A percentile compares a stretch with the other conserved stretches of the same genome.
Conservation (phyloP, 139 green algal genomes). For the Penium margaritaceum region DNA sequence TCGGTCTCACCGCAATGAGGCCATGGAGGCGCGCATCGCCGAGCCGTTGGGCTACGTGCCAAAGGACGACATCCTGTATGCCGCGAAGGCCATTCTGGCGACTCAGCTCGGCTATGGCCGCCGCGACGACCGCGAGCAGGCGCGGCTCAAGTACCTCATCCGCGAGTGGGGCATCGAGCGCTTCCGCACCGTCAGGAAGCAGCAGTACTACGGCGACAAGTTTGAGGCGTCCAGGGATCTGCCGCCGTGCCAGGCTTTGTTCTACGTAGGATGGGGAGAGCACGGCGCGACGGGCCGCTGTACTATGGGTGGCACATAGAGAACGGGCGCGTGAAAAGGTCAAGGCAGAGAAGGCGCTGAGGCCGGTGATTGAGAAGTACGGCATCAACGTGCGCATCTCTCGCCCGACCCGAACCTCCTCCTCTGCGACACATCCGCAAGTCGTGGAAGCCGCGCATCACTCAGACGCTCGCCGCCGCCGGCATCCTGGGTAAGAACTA, state of each 20-base stretch:
- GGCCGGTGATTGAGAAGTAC: slow-evolving; percentile 53
- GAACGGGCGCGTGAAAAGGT: slow-evolving; percentile 66
- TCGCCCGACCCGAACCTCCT: slow-evolving; percentile 80
- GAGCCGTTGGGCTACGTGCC: slow-evolving; percentile 84
- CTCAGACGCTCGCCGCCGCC: slow-evolving; percentile 19
- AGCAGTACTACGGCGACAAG: slow-evolving; percentile 97
- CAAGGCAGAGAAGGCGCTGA: slow-evolving; percentile 54
- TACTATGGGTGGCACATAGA: slow-evolving; percentile 77
- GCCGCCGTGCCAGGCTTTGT: slow-evolving; percentile 85
- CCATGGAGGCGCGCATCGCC: slow-evolving; percentile 84
- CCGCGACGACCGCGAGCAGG: slow-evolving; percentile 83
- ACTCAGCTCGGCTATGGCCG: slow-evolving; percentile 94
- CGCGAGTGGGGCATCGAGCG: slow-evolving; percentile 87
- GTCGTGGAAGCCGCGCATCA: slow-evolving; percentile 43
- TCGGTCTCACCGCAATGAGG: slow-evolving; percentile 73
- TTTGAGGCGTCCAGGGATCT: slow-evolving; percentile 78
- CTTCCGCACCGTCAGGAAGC: slow-evolving; percentile 80
- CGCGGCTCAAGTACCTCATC: slow-evolving; percentile 97
- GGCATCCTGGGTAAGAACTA: slow-evolving; percentile 33
- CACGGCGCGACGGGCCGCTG: slow-evolving; percentile 67
- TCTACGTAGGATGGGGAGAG: slow-evolving; percentile 95
- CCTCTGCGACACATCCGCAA: slow-evolving; percentile 80
- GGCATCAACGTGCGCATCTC: slow-evolving; percentile 52
- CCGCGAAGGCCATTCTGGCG: slow-evolving; percentile 79
- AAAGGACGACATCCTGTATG: slow-evolving; percentile 91